These are phyloP conservation scores for Pholiota microspora DNA, from an alignment of 768 basidiomycete species.

Conservation along the genomic window DNA sequence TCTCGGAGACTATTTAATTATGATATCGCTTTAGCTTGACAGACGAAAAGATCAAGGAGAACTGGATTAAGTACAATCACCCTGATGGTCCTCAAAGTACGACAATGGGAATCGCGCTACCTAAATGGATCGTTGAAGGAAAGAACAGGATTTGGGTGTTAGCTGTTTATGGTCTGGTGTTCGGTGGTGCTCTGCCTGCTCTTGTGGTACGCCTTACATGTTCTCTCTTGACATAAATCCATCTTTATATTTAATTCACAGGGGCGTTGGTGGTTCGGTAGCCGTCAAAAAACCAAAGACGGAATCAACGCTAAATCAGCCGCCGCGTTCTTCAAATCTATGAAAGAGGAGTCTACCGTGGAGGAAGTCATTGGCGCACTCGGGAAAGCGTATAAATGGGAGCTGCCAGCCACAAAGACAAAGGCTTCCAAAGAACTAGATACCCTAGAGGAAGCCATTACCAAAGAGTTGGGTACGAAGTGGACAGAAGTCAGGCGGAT, in stretches of 20 bases:
- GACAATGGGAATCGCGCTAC: constrained; percentile 92
- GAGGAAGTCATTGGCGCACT: constrained; percentile 72
- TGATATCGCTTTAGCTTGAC: constrained; percentile 58
- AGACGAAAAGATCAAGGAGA: constrained; percentile 88
- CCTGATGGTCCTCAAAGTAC: constrained; percentile 97
- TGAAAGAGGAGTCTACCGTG: constrained; percentile 79
- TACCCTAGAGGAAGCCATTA: constrained; percentile 50
- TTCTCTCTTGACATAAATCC: constrained; percentile 16
- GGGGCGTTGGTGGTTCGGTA: constrained; percentile 98
- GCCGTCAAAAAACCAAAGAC: constrained; percentile 86
- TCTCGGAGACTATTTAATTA: not conserved
- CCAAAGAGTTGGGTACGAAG: constrained; percentile 43
- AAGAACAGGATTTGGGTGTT: constrained; percentile 92
- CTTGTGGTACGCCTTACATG: constrained; percentile 56
- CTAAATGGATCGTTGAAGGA: constrained; percentile 89
- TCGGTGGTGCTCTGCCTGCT: constrained; percentile 83
- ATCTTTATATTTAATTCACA: constrained; percentile 20
- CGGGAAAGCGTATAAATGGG: constrained; percentile 62
- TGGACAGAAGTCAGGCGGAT: constrained; percentile 53
- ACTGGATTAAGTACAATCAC: constrained; percentile 86
- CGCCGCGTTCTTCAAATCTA: constrained; percentile 79
- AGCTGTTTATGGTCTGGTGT: constrained; percentile 80
- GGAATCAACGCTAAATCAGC: constrained; percentile 82
- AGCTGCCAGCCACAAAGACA: constrained; percentile 34
- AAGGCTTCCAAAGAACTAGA: constrained; percentile 38